phyloP scores from a whole-genome alignment of 2,329 filamentous ascomycete species.

The Fusarium pseudograminearum region DNA sequence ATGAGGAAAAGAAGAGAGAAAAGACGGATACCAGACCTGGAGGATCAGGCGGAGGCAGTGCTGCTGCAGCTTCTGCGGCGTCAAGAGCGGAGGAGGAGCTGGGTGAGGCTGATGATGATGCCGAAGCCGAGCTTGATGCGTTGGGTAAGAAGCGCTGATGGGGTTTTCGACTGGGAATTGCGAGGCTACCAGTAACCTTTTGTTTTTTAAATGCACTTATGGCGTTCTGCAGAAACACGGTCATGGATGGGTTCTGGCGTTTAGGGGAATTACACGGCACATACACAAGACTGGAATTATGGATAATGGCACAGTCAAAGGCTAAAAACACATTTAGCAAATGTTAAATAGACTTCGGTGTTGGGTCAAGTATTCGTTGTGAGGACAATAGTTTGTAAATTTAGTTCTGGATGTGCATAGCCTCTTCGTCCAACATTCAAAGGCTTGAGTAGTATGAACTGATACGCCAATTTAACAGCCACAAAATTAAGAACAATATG shows the following conservation, averaged over 20 bases:
- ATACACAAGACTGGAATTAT: conserved; percentile 25
- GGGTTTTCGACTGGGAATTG: background rate
- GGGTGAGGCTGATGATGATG: conserved; percentile 65
- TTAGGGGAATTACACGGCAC: conserved; percentile 6
- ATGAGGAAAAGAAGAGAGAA: conserved; percentile 56
- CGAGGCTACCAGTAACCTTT: background rate
- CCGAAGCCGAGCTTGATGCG: conserved; percentile 56
- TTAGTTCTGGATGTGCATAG: too few relatives aligned
- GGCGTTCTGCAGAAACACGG: conserved; percentile 18
- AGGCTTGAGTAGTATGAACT: background rate
- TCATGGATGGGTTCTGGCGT: conserved; percentile 17
- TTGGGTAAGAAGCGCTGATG: conserved; percentile 55
- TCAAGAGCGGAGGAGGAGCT: conserved; percentile 62
- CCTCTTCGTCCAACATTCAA: background rate
- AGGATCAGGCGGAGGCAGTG: conserved; percentile 50
- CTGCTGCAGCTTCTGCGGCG: conserved; percentile 13
- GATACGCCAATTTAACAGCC: background rate
- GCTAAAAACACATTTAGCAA: background rate
- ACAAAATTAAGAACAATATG: too few relatives aligned
- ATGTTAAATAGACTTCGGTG: too few relatives aligned
- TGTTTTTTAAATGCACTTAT: background rate
- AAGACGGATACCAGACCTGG: conserved; percentile 46
- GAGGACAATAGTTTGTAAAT: too few relatives aligned
- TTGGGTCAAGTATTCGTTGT: too few relatives aligned
- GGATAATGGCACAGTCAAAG: conserved; percentile 13